These are phyloP conservation scores for Bolboschoenoplectus hybrid DNA, from an alignment of 202 grass and related monocot genomes.

Conservation along the genomic window DNA sequence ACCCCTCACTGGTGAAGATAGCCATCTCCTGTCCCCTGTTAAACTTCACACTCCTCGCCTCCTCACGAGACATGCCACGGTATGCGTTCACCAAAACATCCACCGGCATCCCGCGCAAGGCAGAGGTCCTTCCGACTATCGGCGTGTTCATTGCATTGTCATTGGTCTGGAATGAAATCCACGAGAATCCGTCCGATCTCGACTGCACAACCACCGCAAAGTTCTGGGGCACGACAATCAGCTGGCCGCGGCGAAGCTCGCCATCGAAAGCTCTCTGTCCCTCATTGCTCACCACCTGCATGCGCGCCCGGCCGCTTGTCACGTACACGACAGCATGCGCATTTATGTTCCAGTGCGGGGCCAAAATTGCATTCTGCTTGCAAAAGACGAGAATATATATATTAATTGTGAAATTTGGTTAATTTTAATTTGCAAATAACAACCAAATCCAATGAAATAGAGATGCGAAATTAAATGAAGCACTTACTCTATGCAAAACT, in stretches of 20 bases:
- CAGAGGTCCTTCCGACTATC: constrained; percentile 45
- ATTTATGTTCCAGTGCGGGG: constrained; percentile 58
- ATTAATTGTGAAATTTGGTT: neutral
- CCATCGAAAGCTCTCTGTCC: constrained; percentile 49
- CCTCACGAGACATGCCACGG: constrained; percentile 39
- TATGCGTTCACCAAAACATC: constrained; percentile 56
- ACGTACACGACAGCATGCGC: constrained; percentile 47
- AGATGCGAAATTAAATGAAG: neutral
- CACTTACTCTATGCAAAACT: constrained; percentile 45
- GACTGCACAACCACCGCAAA: constrained; percentile 38
- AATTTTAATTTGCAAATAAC: neutral
- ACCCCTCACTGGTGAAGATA: constrained; percentile 41
- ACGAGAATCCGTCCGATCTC: constrained; percentile 44
- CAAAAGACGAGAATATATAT: neutral
- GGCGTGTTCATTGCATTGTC: constrained; percentile 48
- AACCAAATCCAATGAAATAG: neutral
- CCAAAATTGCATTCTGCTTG: constrained; percentile 49
- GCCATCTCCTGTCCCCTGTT: constrained; percentile 45
- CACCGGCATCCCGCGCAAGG: constrained; percentile 44
- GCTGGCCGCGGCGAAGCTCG: constrained; percentile 46
- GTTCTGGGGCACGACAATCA: constrained; percentile 45
- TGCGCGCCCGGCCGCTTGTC: constrained; percentile 41
- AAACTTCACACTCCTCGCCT: constrained; percentile 49
- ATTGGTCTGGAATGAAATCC: constrained; percentile 53
- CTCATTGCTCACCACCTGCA: constrained; percentile 46